Conservation (phyloP, 2,329 filamentous ascomycete genomes). For the Pseudocercospora fijiensis region DNA sequence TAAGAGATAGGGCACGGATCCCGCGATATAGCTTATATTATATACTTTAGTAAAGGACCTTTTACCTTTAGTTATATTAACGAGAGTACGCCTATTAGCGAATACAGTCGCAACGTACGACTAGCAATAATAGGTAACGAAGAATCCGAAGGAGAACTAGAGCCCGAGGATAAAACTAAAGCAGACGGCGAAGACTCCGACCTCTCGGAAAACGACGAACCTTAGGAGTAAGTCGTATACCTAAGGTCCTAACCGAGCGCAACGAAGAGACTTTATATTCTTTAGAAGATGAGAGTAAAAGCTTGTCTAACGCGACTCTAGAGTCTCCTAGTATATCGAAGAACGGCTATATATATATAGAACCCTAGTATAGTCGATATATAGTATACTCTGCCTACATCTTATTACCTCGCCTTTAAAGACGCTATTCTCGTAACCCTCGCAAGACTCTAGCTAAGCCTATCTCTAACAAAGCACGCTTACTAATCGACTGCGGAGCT, state of each 20-base stretch:
- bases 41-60: not conserved
- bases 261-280: not conserved
- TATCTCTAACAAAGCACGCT: not conserved
- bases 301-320: not conserved
- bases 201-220: not conserved
- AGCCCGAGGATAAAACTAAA: not conserved
- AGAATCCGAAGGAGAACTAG: not conserved
- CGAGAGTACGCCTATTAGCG: not conserved
- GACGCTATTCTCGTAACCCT: not conserved
- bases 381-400: not conserved
- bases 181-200: not conserved
- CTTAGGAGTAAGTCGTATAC: not conserved
- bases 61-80: not conserved
- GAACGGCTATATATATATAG: not conserved
- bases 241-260: not conserved
- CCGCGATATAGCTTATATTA: not conserved
- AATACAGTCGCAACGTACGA: not conserved
- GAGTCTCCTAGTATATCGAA: not conserved
- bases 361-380: not conserved
- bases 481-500: not conserved
- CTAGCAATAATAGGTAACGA: not conserved
- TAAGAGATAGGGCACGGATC: not conserved
- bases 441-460: not conserved
- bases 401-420: not conserved
- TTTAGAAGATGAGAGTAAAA: not conserved